A percentile compares a stretch with the other conserved stretches of the same genome.
phyloP scores from a whole-genome alignment of 139 green algal species.

The Chlamydomonas asymmetrica region DNA sequence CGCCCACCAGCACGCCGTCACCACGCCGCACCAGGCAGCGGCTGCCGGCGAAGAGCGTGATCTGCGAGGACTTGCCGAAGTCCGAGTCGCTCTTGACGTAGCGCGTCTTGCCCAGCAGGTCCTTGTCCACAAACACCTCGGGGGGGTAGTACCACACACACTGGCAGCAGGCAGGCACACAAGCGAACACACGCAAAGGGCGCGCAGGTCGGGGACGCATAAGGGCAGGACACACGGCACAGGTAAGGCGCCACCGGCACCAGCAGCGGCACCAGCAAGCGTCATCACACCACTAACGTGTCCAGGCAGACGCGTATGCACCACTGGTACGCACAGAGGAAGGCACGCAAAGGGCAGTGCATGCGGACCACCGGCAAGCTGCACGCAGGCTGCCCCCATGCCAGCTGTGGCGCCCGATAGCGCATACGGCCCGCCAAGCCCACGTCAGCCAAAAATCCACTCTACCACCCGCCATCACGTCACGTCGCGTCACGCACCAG shows the following conservation, averaged over 20 bases:
- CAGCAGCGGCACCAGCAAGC: too few relatives aligned
- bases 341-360: too few relatives aligned
- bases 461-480: too few relatives aligned
- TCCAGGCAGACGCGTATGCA: too few relatives aligned
- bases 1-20: slow-evolving; percentile 62
- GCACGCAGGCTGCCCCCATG: too few relatives aligned
- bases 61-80: slow-evolving; percentile 52
- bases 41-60: slow-evolving; percentile 50
- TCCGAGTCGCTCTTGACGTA: slow-evolving; percentile 49
- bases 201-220: neutral
- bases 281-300: too few relatives aligned
- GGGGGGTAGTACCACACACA: slow-evolving; percentile 78
- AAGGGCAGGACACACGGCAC: neutral
- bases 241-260: neutral
- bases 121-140: slow-evolving; percentile 65
- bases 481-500: slow-evolving; percentile 40
- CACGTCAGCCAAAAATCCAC: too few relatives aligned
- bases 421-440: too few relatives aligned
- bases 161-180: slow-evolving; percentile 15
- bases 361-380: too few relatives aligned
- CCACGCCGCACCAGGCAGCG: slow-evolving; percentile 45
- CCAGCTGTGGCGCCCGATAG: too few relatives aligned
- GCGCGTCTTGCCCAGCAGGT: slow-evolving; percentile 60
- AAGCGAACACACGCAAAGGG: neutral
- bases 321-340: too few relatives aligned